Percentiles rank a stretch among this genome's conserved stretches.
These are phyloP conservation scores for Populus ilicifolia DNA, from an alignment of 345 rosid genomes.

Conservation along the genomic window DNA sequence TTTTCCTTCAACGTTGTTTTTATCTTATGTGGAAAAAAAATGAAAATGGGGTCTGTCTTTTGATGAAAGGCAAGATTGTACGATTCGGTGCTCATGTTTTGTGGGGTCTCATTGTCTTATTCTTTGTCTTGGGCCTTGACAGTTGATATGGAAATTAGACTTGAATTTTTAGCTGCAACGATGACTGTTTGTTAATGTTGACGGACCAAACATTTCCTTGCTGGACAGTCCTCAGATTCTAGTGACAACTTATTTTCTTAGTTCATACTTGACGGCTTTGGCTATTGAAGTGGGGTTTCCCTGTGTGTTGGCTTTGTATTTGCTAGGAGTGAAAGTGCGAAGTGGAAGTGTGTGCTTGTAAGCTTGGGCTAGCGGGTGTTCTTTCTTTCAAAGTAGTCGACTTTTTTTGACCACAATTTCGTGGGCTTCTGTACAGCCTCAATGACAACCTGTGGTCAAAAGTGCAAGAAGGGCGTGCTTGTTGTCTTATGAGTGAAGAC, in stretches of 20 bases:
- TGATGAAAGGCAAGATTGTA: not conserved
- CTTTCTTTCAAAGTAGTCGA: not conserved
- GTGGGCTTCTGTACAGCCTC: constrained; percentile 17
- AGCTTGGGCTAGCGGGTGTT: not conserved
- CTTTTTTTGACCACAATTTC: constrained; percentile 25
- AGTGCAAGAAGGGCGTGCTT: not conserved
- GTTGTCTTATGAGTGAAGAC: not conserved
- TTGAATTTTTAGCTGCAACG: not conserved
- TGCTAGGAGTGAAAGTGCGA: not conserved
- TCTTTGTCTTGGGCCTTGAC: not conserved
- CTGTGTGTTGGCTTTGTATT: too few species aligned
- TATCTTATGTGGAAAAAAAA: constrained; percentile 1
- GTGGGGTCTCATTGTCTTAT: constrained; percentile 22
- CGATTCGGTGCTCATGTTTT: constrained; percentile 10
- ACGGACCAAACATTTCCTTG: not conserved
- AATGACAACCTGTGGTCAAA: constrained; percentile 15
- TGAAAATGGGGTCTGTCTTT: constrained; percentile 1
- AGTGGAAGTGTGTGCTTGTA: not conserved
- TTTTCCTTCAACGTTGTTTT: not conserved
- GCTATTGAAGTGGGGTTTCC: too few species aligned
- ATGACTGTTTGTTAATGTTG: too few species aligned
- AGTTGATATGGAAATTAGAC: not conserved
- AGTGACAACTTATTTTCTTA: too few species aligned
- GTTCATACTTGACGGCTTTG: too few species aligned
- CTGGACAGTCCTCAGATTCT: too few species aligned